Percentiles rank a stretch among this genome's conserved stretches.
Evolutionary conservation across 2,329 filamentous ascomycete species (phyloP).

Genomic region (Paecilomyces formosus): DNA sequence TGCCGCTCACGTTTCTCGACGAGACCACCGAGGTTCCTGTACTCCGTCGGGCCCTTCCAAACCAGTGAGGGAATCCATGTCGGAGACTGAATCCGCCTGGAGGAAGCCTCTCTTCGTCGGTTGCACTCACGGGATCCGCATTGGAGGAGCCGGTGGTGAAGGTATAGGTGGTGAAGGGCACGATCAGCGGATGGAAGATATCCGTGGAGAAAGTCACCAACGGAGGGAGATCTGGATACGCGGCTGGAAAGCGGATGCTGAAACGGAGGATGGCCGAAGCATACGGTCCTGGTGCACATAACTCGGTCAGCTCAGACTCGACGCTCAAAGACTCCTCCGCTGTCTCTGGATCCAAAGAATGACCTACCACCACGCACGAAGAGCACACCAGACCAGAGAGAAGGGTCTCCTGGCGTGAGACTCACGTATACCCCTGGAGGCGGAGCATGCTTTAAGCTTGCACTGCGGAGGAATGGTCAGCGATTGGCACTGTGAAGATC

Average conservation of each 20-base stretch:
- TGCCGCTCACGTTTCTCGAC: slow-evolving; percentile 38
- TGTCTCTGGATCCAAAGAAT: not conserved
- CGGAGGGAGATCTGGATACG: slow-evolving; percentile 72
- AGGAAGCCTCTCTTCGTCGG: slow-evolving; percentile 72
- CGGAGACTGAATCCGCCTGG: slow-evolving; percentile 85
- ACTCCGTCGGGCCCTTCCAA: slow-evolving; percentile 52
- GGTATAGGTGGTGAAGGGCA: slow-evolving; percentile 88
- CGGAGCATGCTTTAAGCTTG: slow-evolving; percentile 71
- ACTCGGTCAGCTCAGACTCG: slow-evolving; percentile 8
- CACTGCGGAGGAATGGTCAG: slow-evolving; percentile 42
- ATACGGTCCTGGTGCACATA: slow-evolving; percentile 64
- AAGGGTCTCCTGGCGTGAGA: slow-evolving; percentile 71
- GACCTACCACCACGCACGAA: slow-evolving; percentile 76
- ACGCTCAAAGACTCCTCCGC: slow-evolving; percentile 1
- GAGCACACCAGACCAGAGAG: slow-evolving; percentile 81
- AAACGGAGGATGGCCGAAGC: slow-evolving; percentile 80
- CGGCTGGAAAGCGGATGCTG: slow-evolving; percentile 76
- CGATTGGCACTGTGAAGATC: slow-evolving; percentile 1
- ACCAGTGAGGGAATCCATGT: slow-evolving; percentile 89
- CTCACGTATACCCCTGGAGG: slow-evolving; percentile 83
- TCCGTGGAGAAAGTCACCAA: slow-evolving; percentile 84
- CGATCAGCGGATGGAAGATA: slow-evolving; percentile 89
- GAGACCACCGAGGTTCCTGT: slow-evolving; percentile 24
- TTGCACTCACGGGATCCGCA: slow-evolving; percentile 71
- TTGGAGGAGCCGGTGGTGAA: slow-evolving; percentile 74